These are phyloP conservation scores for Hygrophorus russula DNA, from an alignment of 768 basidiomycete genomes.

Conservation along the genomic window DNA sequence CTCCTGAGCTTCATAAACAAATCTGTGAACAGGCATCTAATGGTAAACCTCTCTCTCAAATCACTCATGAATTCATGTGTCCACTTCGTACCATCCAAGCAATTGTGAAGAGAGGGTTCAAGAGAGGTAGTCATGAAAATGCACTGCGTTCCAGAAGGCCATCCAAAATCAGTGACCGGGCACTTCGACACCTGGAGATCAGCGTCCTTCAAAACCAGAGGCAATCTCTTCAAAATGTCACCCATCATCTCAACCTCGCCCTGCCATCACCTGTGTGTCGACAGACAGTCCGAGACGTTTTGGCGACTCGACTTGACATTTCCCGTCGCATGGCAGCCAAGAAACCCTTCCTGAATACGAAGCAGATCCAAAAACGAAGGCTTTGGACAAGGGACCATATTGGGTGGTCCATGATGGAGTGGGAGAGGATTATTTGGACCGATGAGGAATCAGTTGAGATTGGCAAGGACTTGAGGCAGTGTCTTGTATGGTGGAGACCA, in stretches of 20 bases:
- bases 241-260: background rate
- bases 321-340: background rate
- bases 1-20: too few relatives aligned
- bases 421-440: slow-evolving; percentile 2
- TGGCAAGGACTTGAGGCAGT: slow-evolving; percentile 3
- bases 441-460: slow-evolving; percentile 2
- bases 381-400: background rate
- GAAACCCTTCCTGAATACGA: slow-evolving; percentile 2
- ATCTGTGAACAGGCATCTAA: too few relatives aligned
- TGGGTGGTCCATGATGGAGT: background rate
- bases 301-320: background rate
- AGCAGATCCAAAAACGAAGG: background rate
- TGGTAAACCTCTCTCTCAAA: slow-evolving; percentile 1
- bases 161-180: background rate
- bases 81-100: background rate
- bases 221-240: background rate
- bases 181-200: background rate
- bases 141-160: background rate
- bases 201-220: background rate
- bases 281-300: background rate
- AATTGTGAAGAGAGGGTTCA: background rate
- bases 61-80: background rate
- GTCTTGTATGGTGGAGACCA: slow-evolving; percentile 1
- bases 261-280: background rate
- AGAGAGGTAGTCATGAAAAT: background rate